Evolutionary conservation across 352 stramenopile genomes (phyloP).

Genomic region (Hyaloperonospora arabidopsidis): DNA sequence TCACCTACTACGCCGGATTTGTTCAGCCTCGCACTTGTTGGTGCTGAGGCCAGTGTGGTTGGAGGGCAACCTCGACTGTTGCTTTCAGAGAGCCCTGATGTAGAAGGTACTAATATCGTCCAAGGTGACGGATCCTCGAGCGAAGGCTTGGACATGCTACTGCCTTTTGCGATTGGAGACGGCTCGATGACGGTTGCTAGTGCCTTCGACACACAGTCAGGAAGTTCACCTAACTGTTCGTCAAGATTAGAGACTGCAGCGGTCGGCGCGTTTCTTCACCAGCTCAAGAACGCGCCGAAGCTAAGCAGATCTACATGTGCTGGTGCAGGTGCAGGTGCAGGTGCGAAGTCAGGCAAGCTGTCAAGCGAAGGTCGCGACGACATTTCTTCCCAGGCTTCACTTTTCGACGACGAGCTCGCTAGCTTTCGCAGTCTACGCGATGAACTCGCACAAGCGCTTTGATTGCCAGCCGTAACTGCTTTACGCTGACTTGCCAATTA

Average conservation of each 20-base stretch:
- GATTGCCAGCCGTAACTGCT: background rate
- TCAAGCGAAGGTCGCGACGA: conserved; percentile 7
- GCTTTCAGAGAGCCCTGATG: conserved; percentile 18
- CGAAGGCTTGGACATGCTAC: conserved; percentile 30
- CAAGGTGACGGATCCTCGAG: conserved; percentile 16
- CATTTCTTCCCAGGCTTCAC: conserved; percentile 7
- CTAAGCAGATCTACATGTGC: conserved; percentile 25
- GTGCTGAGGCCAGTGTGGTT: conserved; percentile 15
- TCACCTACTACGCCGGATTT: conserved; percentile 59
- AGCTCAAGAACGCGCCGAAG: conserved; percentile 69
- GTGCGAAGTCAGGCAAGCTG: conserved; percentile 1
- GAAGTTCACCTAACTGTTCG: conserved; percentile 14
- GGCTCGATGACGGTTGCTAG: conserved; percentile 32
- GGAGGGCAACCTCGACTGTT: conserved; percentile 32
- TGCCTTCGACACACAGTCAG: conserved; percentile 33
- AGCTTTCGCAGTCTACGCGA: conserved; percentile 61
- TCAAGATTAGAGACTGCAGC: conserved; percentile 45
- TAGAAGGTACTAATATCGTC: conserved; percentile 1
- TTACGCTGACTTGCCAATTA: conserved; percentile 1
- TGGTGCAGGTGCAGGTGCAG: background rate
- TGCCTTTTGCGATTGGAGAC: conserved; percentile 65
- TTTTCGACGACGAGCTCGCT: conserved; percentile 78
- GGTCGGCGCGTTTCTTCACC: conserved; percentile 69
- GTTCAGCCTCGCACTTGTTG: conserved; percentile 49
- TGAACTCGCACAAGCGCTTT: conserved; percentile 42